A percentile compares a stretch with the other conserved stretches of the same genome.
phyloP scores from a whole-genome alignment of 768 basidiomycete species.

The Mycena galericulata region DNA sequence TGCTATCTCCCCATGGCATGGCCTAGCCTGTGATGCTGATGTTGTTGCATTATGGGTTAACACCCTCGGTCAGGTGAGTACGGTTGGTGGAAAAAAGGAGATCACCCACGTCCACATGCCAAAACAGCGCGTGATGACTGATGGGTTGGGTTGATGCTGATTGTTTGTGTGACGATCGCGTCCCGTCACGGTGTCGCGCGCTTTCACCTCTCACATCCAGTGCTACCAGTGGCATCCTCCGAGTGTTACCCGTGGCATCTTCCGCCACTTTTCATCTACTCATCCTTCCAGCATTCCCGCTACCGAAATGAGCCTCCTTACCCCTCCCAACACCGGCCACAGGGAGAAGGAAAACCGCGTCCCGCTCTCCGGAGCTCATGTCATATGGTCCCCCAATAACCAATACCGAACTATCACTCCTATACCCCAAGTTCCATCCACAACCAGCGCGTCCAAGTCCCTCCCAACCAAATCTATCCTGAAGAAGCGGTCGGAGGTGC shows the following conservation, averaged over 20 bases:
- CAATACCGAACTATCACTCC: constrained; percentile 57
- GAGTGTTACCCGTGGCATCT: too few relatives aligned
- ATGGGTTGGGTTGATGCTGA: too few relatives aligned
- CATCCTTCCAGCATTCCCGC: neutral
- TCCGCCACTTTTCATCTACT: neutral
- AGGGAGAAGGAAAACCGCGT: constrained; percentile 50
- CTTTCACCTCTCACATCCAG: neutral
- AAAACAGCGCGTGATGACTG: too few relatives aligned
- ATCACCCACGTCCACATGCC: too few relatives aligned
- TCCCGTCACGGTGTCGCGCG: neutral
- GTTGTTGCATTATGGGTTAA: too few relatives aligned
- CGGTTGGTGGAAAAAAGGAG: too few relatives aligned
- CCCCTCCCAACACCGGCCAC: constrained; percentile 41
- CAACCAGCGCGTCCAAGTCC: constrained; percentile 51
- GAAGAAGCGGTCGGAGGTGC: constrained; percentile 60
- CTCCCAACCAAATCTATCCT: constrained; percentile 76
- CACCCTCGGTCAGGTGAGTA: too few relatives aligned
- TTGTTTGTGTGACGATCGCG: neutral
- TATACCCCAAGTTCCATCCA: constrained; percentile 42
- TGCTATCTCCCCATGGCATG: too few relatives aligned
- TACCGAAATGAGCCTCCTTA: constrained; percentile 35
- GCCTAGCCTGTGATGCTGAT: too few relatives aligned
- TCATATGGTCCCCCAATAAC: constrained; percentile 65
- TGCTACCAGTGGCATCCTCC: constrained; percentile 1
- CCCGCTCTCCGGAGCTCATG: constrained; percentile 48